These are phyloP conservation scores for Aspergillus heteromorphus DNA, from an alignment of 495 filamentous ascomycete species.

Conservation along the genomic window DNA sequence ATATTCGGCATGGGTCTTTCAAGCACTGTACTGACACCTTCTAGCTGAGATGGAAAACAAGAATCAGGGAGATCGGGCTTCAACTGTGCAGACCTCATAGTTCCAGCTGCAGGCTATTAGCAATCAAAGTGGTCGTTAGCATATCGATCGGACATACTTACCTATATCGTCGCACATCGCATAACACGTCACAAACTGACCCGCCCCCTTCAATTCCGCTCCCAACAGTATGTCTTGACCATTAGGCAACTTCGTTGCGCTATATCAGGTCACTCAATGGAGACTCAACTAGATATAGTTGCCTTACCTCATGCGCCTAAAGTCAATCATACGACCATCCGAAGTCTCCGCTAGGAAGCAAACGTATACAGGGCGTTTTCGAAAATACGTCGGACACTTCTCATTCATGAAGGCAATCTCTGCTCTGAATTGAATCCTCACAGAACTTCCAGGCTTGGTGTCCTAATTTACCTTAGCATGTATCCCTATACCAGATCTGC, in stretches of 20 bases:
- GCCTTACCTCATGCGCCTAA: slow-evolving; percentile 61
- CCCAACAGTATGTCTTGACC: slow-evolving; percentile 58
- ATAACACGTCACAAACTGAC: slow-evolving; percentile 63
- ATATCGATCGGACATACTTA: slow-evolving; percentile 46
- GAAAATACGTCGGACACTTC: slow-evolving; percentile 54
- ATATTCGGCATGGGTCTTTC: slow-evolving; percentile 5
- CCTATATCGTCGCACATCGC: slow-evolving; percentile 86
- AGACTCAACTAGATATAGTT: neutral
- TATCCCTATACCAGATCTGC: neutral
- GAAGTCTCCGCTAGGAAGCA: slow-evolving; percentile 74
- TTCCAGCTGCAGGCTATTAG: slow-evolving; percentile 58
- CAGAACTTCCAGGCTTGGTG: slow-evolving; percentile 33
- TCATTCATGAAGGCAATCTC: slow-evolving; percentile 71
- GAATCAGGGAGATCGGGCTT: slow-evolving; percentile 55
- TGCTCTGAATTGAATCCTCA: slow-evolving; percentile 58
- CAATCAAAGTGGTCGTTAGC: neutral
- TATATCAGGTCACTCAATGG: slow-evolving; percentile 26
- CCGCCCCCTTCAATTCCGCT: slow-evolving; percentile 47
- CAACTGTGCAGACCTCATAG: slow-evolving; percentile 55
- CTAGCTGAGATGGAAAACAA: slow-evolving; percentile 41
- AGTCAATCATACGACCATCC: slow-evolving; percentile 68
- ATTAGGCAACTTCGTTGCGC: slow-evolving; percentile 60
- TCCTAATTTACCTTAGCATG: slow-evolving; percentile 26
- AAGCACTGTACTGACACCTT: neutral
- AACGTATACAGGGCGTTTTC: slow-evolving; percentile 56